These are phyloP conservation scores for Primulina tabacum DNA, from an alignment of 257 asterid species.

Conservation along the genomic window DNA sequence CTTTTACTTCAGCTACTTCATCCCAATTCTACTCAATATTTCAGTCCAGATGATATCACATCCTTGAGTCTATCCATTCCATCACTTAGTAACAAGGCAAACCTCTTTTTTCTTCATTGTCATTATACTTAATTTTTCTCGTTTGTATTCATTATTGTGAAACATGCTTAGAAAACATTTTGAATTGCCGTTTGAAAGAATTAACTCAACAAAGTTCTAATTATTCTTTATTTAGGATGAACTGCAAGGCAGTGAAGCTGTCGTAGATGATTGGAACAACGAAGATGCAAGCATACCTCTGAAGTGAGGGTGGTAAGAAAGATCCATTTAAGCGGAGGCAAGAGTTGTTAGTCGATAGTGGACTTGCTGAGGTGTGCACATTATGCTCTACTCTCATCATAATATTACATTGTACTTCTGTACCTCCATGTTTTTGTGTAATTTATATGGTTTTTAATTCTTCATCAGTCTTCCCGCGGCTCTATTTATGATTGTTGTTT, in stretches of 20 bases:
- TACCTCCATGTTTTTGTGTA: background rate
- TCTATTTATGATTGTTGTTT: background rate
- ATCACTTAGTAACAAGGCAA: conserved; percentile 34
- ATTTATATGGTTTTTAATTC: background rate
- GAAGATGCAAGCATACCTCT: conserved; percentile 30
- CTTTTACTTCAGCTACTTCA: conserved; percentile 45
- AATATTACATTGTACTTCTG: conserved; percentile 11
- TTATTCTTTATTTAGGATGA: conserved; percentile 35
- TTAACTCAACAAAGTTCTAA: conserved; percentile 16
- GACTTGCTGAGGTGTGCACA: conserved; percentile 79
- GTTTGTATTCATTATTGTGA: background rate
- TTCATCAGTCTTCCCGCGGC: background rate
- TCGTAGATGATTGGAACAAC: conserved; percentile 31
- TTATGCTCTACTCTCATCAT: background rate
- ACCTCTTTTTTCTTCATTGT: background rate
- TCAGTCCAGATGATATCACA: conserved; percentile 39
- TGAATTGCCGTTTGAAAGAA: conserved; percentile 13
- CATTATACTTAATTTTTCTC: background rate
- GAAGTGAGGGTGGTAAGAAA: conserved; percentile 73
- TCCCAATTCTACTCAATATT: conserved; percentile 45
- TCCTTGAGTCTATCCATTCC: conserved; percentile 39
- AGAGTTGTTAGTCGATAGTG: conserved; percentile 77
- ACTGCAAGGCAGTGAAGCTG: conserved; percentile 38
- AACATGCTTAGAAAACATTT: conserved; percentile 4
- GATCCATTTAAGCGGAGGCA: conserved; percentile 75